Evolutionary conservation across 2,329 filamentous ascomycete species (phyloP), one percentile per base, ranked within the genome.

Genomic region (Monosporascus cannonballus): DNA sequence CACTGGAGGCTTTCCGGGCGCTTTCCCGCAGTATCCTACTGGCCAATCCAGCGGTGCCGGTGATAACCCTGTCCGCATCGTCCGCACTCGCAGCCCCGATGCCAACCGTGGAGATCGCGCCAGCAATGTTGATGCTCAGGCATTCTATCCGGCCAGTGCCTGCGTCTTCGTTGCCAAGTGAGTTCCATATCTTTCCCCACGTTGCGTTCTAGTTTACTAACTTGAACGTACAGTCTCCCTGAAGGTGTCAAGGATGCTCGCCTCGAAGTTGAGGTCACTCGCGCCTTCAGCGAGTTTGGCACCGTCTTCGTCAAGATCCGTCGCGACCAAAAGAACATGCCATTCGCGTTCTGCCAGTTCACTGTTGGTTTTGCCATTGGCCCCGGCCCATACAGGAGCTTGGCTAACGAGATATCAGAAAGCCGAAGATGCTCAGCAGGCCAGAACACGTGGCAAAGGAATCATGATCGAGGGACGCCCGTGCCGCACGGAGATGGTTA

Each of bases 151-250:
- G 0, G 73, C 80, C 0, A 75, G 74, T 7, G 78, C 79, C 39
- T 86, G 83, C 61, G 74, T 86, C 37, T 86, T 86, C 59, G 81
- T 85, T 38, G 84, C 83, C 34, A 86, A 86, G 84, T 86, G 74
- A 72, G 79, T 73, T 14, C 25, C 24, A 47, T 41, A n/a, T 38
- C 36, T 20, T 30, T 14, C 6, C 36, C 18, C 6, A 3, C 2
- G 39, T 49, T 5, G 45, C 30, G 8, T 20, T 11, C 25, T 27
- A 34, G 30, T 5, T 34, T 22, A 47, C 49, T 42, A 7, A 52
- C 50, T 60, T 62, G 54, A 65, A 48, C 5, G 30, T 14, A 18
- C 42, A 85, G 83, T 53, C 72, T 86, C 2, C 72, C 78, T 0
- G 74, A 80, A 57, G 63, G 69, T 2, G 68, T 74, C 51, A 71